A percentile compares a stretch with the other conserved stretches of the same genome.
Conservation (phyloP, 225 moss, liverwort and hornwort species). For the Pseudoscleropodium purum region DNA sequence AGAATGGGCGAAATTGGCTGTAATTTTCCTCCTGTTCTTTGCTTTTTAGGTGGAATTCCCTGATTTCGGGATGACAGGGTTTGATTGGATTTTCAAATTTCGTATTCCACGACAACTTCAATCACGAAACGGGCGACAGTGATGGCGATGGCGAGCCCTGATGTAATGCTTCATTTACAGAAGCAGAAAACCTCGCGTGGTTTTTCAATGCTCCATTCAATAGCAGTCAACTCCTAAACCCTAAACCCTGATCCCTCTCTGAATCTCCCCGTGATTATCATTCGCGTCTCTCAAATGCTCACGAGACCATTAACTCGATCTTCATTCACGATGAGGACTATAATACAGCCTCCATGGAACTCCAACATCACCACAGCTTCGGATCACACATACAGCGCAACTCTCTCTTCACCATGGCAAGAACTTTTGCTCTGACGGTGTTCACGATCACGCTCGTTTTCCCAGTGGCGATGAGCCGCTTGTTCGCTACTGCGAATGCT, state of each 20-base stretch:
- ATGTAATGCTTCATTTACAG: not conserved
- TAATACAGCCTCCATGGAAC: not conserved
- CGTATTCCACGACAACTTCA: not conserved
- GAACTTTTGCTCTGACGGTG: not conserved
- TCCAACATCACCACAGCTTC: not conserved
- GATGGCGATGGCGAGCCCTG: not conserved
- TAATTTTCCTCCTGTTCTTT: not conserved
- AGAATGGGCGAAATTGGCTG: not conserved
- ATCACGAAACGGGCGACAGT: not conserved
- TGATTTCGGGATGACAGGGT: not conserved
- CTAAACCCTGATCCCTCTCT: not conserved
- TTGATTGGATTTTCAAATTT: not conserved
- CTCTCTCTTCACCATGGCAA: slow-evolving; percentile 1
- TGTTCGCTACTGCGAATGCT: not conserved
- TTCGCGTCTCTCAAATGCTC: not conserved
- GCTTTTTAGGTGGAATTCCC: not conserved
- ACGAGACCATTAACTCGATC: not conserved
- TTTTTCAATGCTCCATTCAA: not conserved
- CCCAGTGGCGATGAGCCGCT: not conserved
- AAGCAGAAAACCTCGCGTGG: not conserved
- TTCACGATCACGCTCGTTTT: not conserved
- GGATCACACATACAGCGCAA: not conserved
- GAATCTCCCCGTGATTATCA: not conserved
- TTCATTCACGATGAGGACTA: not conserved
- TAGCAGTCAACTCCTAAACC: not conserved